These are phyloP conservation scores for Medicago lupulina DNA, from an alignment of 306 rosid genomes.

Conservation along the genomic window DNA sequence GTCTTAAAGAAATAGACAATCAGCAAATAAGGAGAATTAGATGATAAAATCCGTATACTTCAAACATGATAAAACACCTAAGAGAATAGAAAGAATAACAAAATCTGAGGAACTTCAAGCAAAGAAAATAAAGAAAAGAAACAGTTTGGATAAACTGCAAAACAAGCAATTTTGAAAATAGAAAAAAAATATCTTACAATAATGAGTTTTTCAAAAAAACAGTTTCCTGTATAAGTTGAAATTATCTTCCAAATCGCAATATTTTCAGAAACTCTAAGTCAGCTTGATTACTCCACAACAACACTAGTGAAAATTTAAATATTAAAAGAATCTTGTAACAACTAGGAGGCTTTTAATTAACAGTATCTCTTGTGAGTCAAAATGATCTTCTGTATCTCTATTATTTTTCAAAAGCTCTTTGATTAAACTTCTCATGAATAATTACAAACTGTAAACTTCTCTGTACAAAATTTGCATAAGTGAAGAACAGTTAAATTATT, in stretches of 20 bases:
- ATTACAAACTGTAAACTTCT: not conserved
- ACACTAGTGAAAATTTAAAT: not conserved
- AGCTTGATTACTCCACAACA: not conserved
- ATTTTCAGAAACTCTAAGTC: not conserved
- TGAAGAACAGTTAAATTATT: not conserved
- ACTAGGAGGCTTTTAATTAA: not conserved
- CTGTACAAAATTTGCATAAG: not conserved
- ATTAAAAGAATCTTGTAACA: not conserved
- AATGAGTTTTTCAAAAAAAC: not conserved
- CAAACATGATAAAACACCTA: not conserved
- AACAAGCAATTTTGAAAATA: not conserved
- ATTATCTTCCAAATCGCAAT: not conserved
- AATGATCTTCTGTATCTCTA: not conserved
- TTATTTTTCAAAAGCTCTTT: slow-evolving; percentile 16
- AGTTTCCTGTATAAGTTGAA: not conserved
- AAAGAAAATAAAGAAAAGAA: not conserved
- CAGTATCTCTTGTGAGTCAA: not conserved
- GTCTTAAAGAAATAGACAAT: slow-evolving; percentile 54
- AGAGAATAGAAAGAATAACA: not conserved
- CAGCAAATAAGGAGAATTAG: slow-evolving; percentile 16
- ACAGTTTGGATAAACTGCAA: not conserved
- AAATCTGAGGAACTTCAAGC: not conserved
- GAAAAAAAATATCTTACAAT: not conserved
- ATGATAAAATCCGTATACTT: not conserved
- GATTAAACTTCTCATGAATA: not conserved